Percentiles rank a stretch among this genome's conserved stretches.
These are phyloP conservation scores for Rhododendron griersonianum DNA, from an alignment of 148 eudicot species.

Conservation along the genomic window DNA sequence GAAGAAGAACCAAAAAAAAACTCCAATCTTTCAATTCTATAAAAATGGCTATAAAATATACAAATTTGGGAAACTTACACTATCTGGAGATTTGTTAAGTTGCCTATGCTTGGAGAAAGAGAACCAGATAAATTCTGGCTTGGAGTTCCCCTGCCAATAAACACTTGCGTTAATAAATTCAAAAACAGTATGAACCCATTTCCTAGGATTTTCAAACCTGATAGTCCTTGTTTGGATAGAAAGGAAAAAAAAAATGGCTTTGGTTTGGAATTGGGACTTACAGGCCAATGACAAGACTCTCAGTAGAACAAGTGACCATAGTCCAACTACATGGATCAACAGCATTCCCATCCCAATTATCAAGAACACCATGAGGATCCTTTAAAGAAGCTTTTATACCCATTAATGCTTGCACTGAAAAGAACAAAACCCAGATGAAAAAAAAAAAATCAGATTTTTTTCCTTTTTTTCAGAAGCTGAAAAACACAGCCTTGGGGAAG, in stretches of 20 bases:
- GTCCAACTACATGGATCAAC: constrained; percentile 89
- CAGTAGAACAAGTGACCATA: constrained; percentile 70
- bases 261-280: constrained; percentile 21
- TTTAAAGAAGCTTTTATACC: constrained; percentile 39
- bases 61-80: constrained; percentile 34
- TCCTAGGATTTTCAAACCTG: neutral
- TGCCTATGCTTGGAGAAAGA: constrained; percentile 71
- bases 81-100: constrained; percentile 62
- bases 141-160: constrained; percentile 48
- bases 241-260: constrained; percentile 2
- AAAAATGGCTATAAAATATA: neutral
- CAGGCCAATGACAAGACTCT: constrained; percentile 61
- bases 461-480: neutral
- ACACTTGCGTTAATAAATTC: neutral
- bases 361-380: constrained; percentile 63
- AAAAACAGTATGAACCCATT: neutral
- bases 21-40: neutral
- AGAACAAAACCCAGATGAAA: neutral
- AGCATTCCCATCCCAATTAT: constrained; percentile 65
- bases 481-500: neutral
- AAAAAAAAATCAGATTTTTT: neutral
- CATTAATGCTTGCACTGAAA: constrained; percentile 57
- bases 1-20: neutral
- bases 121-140: constrained; percentile 64
- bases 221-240: neutral